Evolutionary conservation across 2,329 filamentous ascomycete species (phyloP), one percentile per base, ranked within the genome.

Genomic region (Fusarium tjaetaba): DNA sequence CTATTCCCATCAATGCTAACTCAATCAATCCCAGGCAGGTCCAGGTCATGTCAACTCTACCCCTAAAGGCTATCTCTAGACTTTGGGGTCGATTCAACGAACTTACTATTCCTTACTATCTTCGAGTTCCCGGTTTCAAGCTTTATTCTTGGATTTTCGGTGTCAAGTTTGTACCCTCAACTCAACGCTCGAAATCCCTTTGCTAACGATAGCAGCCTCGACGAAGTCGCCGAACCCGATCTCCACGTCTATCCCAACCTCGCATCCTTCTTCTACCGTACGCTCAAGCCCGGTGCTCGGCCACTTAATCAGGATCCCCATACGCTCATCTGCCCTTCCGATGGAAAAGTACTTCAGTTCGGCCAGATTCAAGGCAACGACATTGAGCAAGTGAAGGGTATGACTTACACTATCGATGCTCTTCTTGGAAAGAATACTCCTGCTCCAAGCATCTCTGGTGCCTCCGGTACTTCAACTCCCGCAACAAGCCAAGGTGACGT

Each of bases 361-460:
- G 96, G 96, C 16, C 91, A 91, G 76, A 98, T 99, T 65, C 93
- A 97, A 78, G 91, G 95, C 78, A 95, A 96, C 53, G 94, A 98
- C 79, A 97, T 99, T 48, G 96, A 99, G 82, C 96, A 99, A 84
- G 96, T 99, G 73, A 99, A 99, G 84, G 96, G 96, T 68, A 96
- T 99, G 88, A 99, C 96, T 2, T 99, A 99, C 84, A 97, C 92
- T 75, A 89, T 99, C 61, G 96, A 99, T 80, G 95, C 96, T 13
- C 88, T 99, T 4, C 88, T 99, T 4, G 96, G 96, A 58, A 91
- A 89, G 73, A 86, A 86, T 70, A 89, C 87, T 11, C 88, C 88
- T 42, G 80, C 86, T 10, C 82, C 88, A 24, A 89, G 89, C 83
- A 82, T 92, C 77, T 80, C 88, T 66, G 81, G 82, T 61, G 75